Evolutionary conservation across 108 stramenopile species (phyloP), one percentile per base, ranked within the genome.

Genomic region (Mediolabrus comicus): DNA sequence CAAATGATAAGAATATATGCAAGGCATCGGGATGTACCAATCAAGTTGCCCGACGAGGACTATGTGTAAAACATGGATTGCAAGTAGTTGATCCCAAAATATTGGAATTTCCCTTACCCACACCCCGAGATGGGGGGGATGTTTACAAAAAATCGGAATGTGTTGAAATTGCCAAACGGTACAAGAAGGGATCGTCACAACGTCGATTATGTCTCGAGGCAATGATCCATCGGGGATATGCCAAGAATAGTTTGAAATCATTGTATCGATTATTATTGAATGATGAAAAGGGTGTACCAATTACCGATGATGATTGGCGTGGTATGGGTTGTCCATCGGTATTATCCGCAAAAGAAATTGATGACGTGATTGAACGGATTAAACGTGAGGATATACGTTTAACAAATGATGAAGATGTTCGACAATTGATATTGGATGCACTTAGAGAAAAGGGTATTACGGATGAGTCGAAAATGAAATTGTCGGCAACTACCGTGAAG

Each of bases 321-420:
- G 34, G 56, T 7, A 19, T 33, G 29, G 56, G 56, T 19, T 35
- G 63, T 51, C 63, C 22, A 25, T 25, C 46, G 4, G 39, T 39
- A 9, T 14, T 64, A 25, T 51, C 39, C 4, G 17, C 63, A 3
- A 25, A 51, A 3, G 63, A 64, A 17, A 51, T 64, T 51, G 63
- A 64, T 49, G 63, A 12, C 7, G 36, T 51, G 22, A 26, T 64
- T 19, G 63, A 46, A 30, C 26, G 43, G 63, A 38, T 34, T n/a
- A 51, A 43, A 39, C 28, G 27, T 13, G 63, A 46, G 6, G 35
- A 51, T 4, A 28, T 22, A 14, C 26, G 63, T 16, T 1, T 38
- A 0, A 1, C 41, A 2, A 32, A 5, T 46, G 49, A 38, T 19
- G 4, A 46, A 0, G 56, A 33, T 33, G 56, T 57, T 19, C 32